Evolutionary conservation across 1,284 basidiomycete genomes (phyloP).

Genomic region (Grifola frondosa): DNA sequence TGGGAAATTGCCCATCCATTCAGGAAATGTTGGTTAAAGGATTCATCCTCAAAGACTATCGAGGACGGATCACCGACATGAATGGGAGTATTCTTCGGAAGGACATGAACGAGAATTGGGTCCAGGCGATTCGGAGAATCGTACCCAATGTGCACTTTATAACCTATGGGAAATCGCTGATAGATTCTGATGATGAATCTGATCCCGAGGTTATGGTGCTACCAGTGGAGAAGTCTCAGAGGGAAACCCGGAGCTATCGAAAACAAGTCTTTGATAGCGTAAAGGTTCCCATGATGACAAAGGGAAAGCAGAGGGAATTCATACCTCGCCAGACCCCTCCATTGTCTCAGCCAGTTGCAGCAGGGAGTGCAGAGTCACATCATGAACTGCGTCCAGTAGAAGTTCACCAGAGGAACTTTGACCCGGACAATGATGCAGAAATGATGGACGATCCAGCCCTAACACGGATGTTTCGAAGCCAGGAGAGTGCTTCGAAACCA

Average conservation of each 20-base stretch:
- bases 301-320: conserved; percentile 1
- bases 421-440: conserved; percentile 2
- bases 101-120: conserved; percentile 1
- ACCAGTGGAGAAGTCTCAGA: neutral
- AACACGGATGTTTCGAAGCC: neutral
- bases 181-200: neutral
- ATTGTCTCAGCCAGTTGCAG: too few relatives aligned
- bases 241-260: conserved; percentile 2
- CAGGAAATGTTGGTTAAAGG: neutral
- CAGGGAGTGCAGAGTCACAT: neutral
- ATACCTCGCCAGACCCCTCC: neutral
- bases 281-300: neutral
- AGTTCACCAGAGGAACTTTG: neutral
- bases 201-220: neutral
- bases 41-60: neutral
- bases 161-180: neutral
- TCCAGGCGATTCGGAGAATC: neutral
- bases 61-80: neutral
- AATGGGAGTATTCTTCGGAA: conserved; percentile 1
- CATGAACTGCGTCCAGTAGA: neutral
- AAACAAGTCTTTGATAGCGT: conserved; percentile 3
- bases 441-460: conserved; percentile 1
- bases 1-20: conserved; percentile 1
- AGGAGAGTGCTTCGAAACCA: neutral
- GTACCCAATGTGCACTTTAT: neutral